Conservation (phyloP, 805 yeast genomes). For the Candida xiaguanensis region DNA sequence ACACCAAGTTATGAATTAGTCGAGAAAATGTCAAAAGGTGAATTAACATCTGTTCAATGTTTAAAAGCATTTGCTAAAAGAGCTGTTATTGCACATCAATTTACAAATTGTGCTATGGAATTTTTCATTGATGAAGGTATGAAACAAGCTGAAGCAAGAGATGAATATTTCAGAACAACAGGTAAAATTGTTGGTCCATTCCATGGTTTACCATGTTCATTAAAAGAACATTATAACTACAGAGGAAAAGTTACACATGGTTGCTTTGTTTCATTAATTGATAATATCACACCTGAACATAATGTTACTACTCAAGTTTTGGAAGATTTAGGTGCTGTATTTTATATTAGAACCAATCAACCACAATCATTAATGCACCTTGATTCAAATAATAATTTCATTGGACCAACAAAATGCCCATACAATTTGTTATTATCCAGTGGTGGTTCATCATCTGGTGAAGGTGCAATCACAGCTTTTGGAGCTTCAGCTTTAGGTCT, state of each 20-base stretch:
- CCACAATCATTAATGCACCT: conserved; percentile 46
- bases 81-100: conserved; percentile 40
- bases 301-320: conserved; percentile 29
- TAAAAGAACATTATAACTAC: conserved; percentile 48
- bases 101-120: conserved; percentile 42
- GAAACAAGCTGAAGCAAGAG: conserved; percentile 51
- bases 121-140: conserved; percentile 57
- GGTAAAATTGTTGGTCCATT: conserved; percentile 57
- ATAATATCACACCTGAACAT: conserved; percentile 26
- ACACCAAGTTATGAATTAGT: conserved; percentile 24
- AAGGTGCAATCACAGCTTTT: conserved; percentile 40
- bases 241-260: conserved; percentile 35
- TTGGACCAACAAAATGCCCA: conserved; percentile 37
- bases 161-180: conserved; percentile 42
- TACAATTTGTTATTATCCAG: conserved; percentile 34
- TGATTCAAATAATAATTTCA: conserved; percentile 37
- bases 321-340: conserved; percentile 41
- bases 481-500: conserved; percentile 40
- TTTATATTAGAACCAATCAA: conserved; percentile 41
- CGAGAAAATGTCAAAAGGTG: conserved; percentile 28
- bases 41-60: conserved; percentile 33
- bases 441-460: conserved; percentile 45
- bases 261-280: conserved; percentile 34
- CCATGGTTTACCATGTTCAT: conserved; percentile 64
- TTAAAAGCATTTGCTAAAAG: conserved; percentile 41